phyloP scores from a whole-genome alignment of 768 basidiomycete genomes.

The Rhizopogon vulgaris region DNA sequence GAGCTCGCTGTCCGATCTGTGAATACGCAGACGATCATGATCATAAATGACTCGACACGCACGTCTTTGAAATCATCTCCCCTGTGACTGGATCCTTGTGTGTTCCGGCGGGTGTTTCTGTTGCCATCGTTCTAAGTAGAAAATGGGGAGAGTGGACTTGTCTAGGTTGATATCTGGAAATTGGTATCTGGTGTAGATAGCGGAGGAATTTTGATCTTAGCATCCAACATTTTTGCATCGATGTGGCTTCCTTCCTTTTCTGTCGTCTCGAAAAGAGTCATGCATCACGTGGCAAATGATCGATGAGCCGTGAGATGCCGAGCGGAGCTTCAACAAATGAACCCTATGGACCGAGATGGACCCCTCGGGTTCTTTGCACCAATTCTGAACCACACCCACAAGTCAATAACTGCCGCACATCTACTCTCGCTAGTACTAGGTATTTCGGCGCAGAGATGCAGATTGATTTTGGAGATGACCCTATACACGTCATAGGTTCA shows the following conservation, averaged over 20 bases:
- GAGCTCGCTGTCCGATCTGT: constrained; percentile 60
- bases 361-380: too few relatives aligned
- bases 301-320: not conserved
- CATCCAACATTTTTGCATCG: constrained; percentile 22
- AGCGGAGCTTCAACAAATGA: not conserved
- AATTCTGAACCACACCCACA: too few relatives aligned
- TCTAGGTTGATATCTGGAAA: constrained; percentile 1
- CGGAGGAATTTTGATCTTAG: constrained; percentile 2
- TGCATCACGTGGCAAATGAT: not conserved
- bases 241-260: constrained; percentile 20
- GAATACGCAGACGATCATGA: constrained; percentile 18
- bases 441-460: too few relatives aligned
- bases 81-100: constrained; percentile 86
- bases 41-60: constrained; percentile 23
- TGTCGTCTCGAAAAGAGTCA: not conserved
- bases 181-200: not conserved
- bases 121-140: constrained; percentile 28
- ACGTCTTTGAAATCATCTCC: constrained; percentile 97
- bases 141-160: not conserved
- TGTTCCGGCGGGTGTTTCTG: constrained; percentile 26
- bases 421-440: too few relatives aligned
- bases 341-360: too few relatives aligned
- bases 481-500: too few relatives aligned
- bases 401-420: too few relatives aligned
- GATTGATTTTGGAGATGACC: too few relatives aligned